Base-by-base conservation (phyloP, 2,329 filamentous ascomycete genomes). In the Cyphellophora europaea region DNA sequence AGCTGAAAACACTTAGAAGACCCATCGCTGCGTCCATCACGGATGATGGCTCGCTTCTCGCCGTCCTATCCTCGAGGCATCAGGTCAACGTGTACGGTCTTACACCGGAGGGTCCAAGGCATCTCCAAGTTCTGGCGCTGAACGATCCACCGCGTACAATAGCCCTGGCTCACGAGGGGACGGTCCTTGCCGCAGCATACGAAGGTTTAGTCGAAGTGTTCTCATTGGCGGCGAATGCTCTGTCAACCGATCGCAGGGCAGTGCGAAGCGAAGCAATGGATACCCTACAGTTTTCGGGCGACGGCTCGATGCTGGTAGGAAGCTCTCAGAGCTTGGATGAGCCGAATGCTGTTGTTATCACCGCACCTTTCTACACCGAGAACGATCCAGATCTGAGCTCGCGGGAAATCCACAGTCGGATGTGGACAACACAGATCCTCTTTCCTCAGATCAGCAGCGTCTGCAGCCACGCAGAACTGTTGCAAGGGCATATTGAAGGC, bases 141-240 rank as follows among this genome's bases (percentile, higher is more conserved):
- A 82, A 89, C 49, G 79, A 91, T 55, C 74, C 76, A 36, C 84
- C 87, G 6, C 75, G 79, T 36, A 77, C 84, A 11, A 81, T 94
- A 45, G 79, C 82, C 11, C 63, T 94, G 18, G 89, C 86, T 1
- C 84, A 86, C 1, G 83, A 81, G 44, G 85, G 84, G 15, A 77
- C 79, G 28, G 82, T 94, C 11, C 62, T 94, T 30, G 87, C 87
- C 15, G 81, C 85, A 11, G 86, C 86, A 5, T 93, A 88, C 56
- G 78, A 86, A 51, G 82, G 83, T 36, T 84, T 83, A n/a, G 88
- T 94, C 43, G 87, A 94, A 56, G 82, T 94, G 0, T 78, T 83
- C 17, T 82, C 85, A 4, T 63, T 93, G 25, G 74, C 74, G 31
- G 66, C 78, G 2, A 72, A 68, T 35, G 76, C 74, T 16, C 51